Evolutionary conservation across 2,329 filamentous ascomycete species (phyloP).

Genomic region (Penicillium sclerotiorum): DNA sequence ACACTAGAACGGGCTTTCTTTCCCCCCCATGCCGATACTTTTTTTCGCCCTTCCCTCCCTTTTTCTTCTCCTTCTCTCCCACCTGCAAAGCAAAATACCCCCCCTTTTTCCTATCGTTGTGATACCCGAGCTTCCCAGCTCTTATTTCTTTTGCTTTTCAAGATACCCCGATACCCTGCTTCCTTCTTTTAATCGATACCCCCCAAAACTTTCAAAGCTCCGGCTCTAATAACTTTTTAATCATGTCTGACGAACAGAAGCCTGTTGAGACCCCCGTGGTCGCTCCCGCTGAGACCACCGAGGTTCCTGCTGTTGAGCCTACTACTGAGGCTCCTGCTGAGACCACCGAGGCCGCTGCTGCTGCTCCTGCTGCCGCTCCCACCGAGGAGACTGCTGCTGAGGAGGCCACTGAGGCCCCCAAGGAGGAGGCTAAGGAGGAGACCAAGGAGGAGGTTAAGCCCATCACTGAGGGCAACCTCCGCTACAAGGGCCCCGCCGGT

Average conservation of each 20-base stretch:
- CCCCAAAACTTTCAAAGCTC: slow-evolving; percentile 11
- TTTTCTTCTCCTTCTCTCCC: slow-evolving; percentile 20
- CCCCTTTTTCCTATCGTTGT: slow-evolving; percentile 26
- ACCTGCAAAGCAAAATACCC: slow-evolving; percentile 23
- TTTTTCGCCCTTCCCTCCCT: slow-evolving; percentile 23
- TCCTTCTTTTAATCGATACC: slow-evolving; percentile 28
- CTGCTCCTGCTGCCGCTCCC: slow-evolving; percentile 15
- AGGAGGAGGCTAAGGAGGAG: slow-evolving; percentile 16
- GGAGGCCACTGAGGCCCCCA: slow-evolving; percentile 13
- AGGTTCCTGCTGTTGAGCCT: slow-evolving; percentile 12
- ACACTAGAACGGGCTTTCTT: slow-evolving; percentile 6
- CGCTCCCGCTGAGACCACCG: slow-evolving; percentile 20
- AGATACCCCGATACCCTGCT: slow-evolving; percentile 28
- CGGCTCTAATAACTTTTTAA: slow-evolving; percentile 28
- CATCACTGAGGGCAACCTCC: slow-evolving; percentile 79
- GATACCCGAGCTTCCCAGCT: slow-evolving; percentile 31
- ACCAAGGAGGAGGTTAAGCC: slow-evolving; percentile 55
- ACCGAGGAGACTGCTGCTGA: slow-evolving; percentile 16
- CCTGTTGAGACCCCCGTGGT: slow-evolving; percentile 29
- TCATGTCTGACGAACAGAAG: slow-evolving; percentile 32
- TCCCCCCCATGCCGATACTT: slow-evolving; percentile 19
- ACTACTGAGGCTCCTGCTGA: slow-evolving; percentile 16
- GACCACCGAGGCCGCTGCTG: slow-evolving; percentile 16
- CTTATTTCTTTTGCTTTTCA: slow-evolving; percentile 32
- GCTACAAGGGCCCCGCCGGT: slow-evolving; percentile 89